A percentile compares a stretch with the other conserved stretches of the same genome.
Conservation (phyloP, 2,329 filamentous ascomycete genomes). For the Colletotrichum neosansevieriae region DNA sequence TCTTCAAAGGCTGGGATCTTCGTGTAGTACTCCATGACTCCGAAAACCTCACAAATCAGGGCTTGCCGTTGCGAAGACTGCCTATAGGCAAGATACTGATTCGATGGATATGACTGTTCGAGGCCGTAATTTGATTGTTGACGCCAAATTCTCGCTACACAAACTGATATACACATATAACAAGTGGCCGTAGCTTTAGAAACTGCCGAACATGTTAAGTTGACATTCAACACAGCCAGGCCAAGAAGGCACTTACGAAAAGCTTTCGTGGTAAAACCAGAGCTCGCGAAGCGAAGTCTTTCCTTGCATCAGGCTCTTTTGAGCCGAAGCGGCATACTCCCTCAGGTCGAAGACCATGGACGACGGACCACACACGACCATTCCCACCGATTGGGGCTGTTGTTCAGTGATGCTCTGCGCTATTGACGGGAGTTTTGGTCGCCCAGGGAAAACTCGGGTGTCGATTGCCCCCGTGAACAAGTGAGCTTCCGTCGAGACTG, state of each 20-base stretch:
- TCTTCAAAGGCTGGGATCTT: not conserved
- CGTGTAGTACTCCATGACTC: not conserved
- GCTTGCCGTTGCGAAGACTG: no score
- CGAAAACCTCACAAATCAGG: not conserved
- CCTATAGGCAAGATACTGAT: no score
- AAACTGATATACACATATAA: no score
- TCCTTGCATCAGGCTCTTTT: slow-evolving; percentile 12
- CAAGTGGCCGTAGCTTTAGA: not conserved
- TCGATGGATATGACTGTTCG: no score
- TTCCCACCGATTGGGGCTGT: slow-evolving; percentile 37
- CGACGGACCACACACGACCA: slow-evolving; percentile 44
- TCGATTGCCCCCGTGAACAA: not conserved
- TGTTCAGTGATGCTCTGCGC: slow-evolving; percentile 12
- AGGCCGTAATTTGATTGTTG: no score
- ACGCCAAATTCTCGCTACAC: no score
- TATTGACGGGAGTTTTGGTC: slow-evolving; percentile 38
- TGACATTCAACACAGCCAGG: no score
- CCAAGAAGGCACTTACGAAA: slow-evolving; percentile 40
- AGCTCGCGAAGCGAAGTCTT: slow-evolving; percentile 40
- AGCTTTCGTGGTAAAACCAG: slow-evolving; percentile 45
- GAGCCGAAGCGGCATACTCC: slow-evolving; percentile 40
- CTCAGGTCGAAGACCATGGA: slow-evolving; percentile 44
- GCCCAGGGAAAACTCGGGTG: slow-evolving; percentile 19
- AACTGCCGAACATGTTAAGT: not conserved
- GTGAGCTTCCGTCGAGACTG: not conserved